phyloP scores from a whole-genome alignment of 805 yeast genomes.

The Cyberlindnera xylosilytica region DNA sequence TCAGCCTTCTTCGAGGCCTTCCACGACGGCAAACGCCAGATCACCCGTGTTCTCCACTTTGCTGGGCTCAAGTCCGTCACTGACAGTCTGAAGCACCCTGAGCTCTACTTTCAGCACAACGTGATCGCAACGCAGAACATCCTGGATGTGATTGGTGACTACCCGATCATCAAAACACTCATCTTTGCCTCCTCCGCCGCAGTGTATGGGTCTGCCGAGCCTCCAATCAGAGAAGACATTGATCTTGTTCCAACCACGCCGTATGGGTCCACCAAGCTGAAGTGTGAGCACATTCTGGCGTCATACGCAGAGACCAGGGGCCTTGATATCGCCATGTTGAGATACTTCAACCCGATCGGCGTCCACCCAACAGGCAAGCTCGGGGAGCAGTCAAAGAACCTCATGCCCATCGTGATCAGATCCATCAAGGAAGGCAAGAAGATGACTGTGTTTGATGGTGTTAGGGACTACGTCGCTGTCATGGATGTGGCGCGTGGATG shows the following conservation, averaged over 20 bases:
- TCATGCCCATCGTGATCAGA: conserved; percentile 56
- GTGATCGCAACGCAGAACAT: conserved; percentile 61
- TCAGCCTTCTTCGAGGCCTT: conserved; percentile 7
- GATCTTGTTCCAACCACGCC: conserved; percentile 63
- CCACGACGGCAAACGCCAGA: conserved; percentile 9
- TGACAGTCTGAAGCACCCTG: conserved; percentile 66
- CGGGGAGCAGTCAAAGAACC: conserved; percentile 81
- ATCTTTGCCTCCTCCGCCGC: conserved; percentile 82
- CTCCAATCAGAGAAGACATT: conserved; percentile 60
- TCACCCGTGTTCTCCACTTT: conserved; percentile 48
- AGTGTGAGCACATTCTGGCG: conserved; percentile 48
- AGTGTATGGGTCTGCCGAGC: conserved; percentile 77
- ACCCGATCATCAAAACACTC: conserved; percentile 40
- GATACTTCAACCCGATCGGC: conserved; percentile 84
- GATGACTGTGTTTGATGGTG: conserved; percentile 70
- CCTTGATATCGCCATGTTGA: conserved; percentile 49
- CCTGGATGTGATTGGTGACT: conserved; percentile 45
- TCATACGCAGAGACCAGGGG: conserved; percentile 42
- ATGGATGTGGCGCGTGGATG: conserved; percentile 79
- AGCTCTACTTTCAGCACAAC: conserved; percentile 66
- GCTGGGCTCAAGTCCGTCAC: conserved; percentile 86
- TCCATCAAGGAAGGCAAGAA: conserved; percentile 44
- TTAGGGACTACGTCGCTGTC: conserved; percentile 79
- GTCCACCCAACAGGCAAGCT: conserved; percentile 79
- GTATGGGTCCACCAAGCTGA: conserved; percentile 68